Conservation (phyloP, 352 stramenopile species). For the Thraustochytrium striatum region DNA sequence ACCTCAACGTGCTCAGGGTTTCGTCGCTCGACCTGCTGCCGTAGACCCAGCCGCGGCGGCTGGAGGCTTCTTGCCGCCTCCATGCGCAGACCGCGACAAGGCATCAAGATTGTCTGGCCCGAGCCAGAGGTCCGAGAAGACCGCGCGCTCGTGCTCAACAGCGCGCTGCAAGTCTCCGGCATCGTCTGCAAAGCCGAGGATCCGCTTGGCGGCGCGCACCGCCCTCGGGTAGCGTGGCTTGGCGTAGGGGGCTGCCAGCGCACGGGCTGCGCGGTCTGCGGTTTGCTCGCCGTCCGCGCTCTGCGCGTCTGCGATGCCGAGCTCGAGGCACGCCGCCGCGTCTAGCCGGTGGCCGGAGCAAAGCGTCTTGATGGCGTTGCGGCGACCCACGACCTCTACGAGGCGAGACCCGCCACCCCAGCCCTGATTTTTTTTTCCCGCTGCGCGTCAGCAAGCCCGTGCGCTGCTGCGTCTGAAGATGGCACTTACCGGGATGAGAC, state of each 20-base stretch:
- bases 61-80: neutral
- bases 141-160: constrained; percentile 19
- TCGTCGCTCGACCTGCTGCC: neutral
- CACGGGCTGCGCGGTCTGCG: neutral
- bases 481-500: constrained; percentile 5
- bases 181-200: constrained; percentile 36
- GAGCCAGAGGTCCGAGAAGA: constrained; percentile 33
- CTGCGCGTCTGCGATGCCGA: constrained; percentile 22
- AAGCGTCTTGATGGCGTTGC: constrained; percentile 32
- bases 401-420: constrained; percentile 44
- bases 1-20: neutral
- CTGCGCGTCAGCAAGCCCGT: too few species aligned
- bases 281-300: neutral
- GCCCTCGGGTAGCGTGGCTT: neutral
- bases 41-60: neutral
- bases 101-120: constrained; percentile 22
- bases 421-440: too few species aligned
- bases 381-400: constrained; percentile 14
- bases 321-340: neutral
- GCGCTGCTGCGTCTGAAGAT: too few species aligned
- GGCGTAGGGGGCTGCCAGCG: constrained; percentile 12
- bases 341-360: constrained; percentile 19
- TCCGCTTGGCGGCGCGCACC: constrained; percentile 3
- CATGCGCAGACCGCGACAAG: neutral
- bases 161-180: neutral